Conservation (phyloP, 2,329 filamentous ascomycete species). For the Madurella fahalii region DNA sequence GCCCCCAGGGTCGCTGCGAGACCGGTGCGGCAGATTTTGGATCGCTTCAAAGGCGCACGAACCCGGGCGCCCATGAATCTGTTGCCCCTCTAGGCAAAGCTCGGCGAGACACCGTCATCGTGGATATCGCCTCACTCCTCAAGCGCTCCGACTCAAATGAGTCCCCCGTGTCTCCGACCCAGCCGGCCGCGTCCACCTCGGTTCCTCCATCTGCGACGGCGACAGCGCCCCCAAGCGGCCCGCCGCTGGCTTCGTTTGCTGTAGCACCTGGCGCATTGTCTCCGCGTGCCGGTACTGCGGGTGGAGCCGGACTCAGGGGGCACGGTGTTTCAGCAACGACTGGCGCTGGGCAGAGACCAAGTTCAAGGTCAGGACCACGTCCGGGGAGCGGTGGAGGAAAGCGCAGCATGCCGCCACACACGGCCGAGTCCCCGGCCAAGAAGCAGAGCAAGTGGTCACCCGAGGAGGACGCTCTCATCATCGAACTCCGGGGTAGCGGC, state of each 20-base stretch:
- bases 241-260: conserved; percentile 15
- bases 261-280: conserved; percentile 17
- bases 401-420: conserved; percentile 52
- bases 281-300: conserved; percentile 12
- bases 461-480: conserved; percentile 90
- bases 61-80: conserved; percentile 31
- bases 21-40: background rate
- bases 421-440: conserved; percentile 69
- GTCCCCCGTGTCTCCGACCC: conserved; percentile 51
- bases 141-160: conserved; percentile 72
- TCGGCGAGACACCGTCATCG: conserved; percentile 57
- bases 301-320: conserved; percentile 9
- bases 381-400: conserved; percentile 31
- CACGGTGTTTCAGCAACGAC: conserved; percentile 7
- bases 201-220: conserved; percentile 33
- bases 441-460: conserved; percentile 96
- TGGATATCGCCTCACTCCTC: conserved; percentile 93
- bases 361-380: background rate
- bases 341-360: conserved; percentile 3
- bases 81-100: conserved; percentile 22
- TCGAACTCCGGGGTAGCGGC: conserved; percentile 79
- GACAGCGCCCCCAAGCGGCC: conserved; percentile 34
- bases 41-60: background rate
- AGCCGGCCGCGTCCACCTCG: conserved; percentile 36
- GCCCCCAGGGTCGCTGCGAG: background rate